phyloP scores from a whole-genome alignment of 2,329 filamentous ascomycete species.

The Berkeleyomyces rouxiae region DNA sequence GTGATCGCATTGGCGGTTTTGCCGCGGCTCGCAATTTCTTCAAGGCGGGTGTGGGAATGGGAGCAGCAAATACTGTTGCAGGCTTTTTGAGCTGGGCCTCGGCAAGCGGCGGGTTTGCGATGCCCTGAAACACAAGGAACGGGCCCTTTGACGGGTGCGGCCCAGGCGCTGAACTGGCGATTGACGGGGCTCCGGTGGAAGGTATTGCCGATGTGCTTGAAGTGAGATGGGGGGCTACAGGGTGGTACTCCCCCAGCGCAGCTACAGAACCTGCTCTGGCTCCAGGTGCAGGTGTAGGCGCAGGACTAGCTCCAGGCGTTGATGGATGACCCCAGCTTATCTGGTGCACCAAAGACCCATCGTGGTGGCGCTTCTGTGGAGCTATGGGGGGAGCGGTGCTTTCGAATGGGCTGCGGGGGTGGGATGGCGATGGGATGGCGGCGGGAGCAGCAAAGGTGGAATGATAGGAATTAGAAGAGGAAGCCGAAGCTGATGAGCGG shows the following conservation, averaged over 20 bases:
- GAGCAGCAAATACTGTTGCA: background rate
- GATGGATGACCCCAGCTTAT: background rate
- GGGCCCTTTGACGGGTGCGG: background rate
- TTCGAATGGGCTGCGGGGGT: background rate
- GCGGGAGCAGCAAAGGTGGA: background rate
- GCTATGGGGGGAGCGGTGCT: background rate
- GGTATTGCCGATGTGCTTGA: background rate
- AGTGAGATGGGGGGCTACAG: background rate
- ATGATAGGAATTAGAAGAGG: background rate
- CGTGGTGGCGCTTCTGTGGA: background rate
- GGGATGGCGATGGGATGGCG: background rate
- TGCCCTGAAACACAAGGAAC: background rate
- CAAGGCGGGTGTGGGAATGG: background rate
- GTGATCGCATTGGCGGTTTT: slow-evolving; percentile 49
- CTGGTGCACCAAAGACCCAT: background rate
- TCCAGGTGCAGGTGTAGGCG: background rate
- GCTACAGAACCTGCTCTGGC: background rate
- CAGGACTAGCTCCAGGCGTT: background rate
- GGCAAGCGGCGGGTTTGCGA: background rate
- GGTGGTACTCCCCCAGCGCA: too few relatives aligned
- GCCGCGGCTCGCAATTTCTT: slow-evolving; percentile 29
- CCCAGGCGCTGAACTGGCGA: background rate
- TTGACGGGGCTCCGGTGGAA: background rate
- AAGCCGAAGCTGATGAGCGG: background rate
- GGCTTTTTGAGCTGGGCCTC: background rate